These are phyloP conservation scores for Backusella sp. DNA, from an alignment of 192 early-diverging fungal genomes.

Conservation along the genomic window DNA sequence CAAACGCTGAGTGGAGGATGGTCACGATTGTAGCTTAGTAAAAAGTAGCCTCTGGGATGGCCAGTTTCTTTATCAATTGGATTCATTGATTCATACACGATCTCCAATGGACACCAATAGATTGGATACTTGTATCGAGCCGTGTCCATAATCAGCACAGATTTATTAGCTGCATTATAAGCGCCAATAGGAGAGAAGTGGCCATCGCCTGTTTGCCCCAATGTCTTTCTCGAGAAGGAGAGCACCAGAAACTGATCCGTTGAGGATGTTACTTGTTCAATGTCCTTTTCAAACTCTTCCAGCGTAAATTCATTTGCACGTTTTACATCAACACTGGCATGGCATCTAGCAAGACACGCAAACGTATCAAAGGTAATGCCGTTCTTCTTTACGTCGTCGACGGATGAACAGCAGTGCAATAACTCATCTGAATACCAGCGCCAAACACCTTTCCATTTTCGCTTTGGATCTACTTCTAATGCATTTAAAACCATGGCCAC, in stretches of 20 bases:
- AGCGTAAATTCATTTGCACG: slow-evolving; percentile 60
- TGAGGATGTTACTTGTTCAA: slow-evolving; percentile 63
- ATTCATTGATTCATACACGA: slow-evolving; percentile 78
- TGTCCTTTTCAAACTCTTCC: slow-evolving; percentile 80
- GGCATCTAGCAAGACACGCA: slow-evolving; percentile 82
- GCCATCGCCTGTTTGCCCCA: slow-evolving; percentile 92
- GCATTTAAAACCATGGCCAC: slow-evolving; percentile 94
- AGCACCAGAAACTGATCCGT: slow-evolving; percentile 85
- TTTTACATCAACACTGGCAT: slow-evolving; percentile 75
- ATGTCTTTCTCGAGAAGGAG: slow-evolving; percentile 73
- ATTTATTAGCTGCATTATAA: slow-evolving; percentile 66
- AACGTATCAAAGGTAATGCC: slow-evolving; percentile 93
- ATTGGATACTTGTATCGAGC: slow-evolving; percentile 92
- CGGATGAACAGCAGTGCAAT: slow-evolving; percentile 63
- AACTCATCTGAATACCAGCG: slow-evolving; percentile 80
- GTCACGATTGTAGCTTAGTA: slow-evolving; percentile 53
- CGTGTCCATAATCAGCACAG: slow-evolving; percentile 84
- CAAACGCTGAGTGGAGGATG: slow-evolving; percentile 40
- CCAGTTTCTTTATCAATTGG: slow-evolving; percentile 82
- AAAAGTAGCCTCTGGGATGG: slow-evolving; percentile 82
- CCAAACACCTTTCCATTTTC: slow-evolving; percentile 94
- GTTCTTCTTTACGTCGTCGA: slow-evolving; percentile 72
- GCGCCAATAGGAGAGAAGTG: slow-evolving; percentile 90
- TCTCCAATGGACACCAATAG: slow-evolving; percentile 76
- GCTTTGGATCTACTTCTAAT: slow-evolving; percentile 84